Evolutionary conservation across 495 filamentous ascomycete genomes (phyloP).

Genomic region (Cudoniella acicularis): DNA sequence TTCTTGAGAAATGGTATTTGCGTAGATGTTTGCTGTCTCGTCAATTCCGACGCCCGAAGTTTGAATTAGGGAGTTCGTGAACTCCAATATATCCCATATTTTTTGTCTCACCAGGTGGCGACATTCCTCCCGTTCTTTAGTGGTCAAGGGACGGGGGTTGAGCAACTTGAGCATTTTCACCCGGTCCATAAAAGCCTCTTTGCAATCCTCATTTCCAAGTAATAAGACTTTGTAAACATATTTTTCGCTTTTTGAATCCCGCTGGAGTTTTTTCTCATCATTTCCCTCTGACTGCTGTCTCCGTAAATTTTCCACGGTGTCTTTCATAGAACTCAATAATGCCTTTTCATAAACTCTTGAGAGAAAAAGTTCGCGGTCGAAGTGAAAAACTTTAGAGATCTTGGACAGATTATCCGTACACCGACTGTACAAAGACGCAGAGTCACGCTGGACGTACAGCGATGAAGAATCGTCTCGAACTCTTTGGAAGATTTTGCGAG

Average conservation of each 20-base stretch:
- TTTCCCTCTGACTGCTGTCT: background rate
- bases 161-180: slow-evolving; percentile 99
- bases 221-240: background rate
- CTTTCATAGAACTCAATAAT: slow-evolving; percentile 11
- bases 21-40: no score
- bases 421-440: slow-evolving; percentile 11
- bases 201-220: slow-evolving; percentile 1
- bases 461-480: slow-evolving; percentile 12
- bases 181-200: slow-evolving; percentile 64
- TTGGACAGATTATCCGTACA: slow-evolving; percentile 12
- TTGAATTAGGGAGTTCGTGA: no score
- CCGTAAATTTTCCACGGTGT: slow-evolving; percentile 3
- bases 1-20: no score
- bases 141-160: slow-evolving; percentile 88
- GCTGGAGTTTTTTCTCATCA: background rate
- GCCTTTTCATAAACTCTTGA: slow-evolving; percentile 9
- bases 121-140: slow-evolving; percentile 66
- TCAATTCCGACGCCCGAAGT: no score
- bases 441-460: slow-evolving; percentile 14
- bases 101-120: no score
- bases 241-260: background rate
- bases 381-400: slow-evolving; percentile 10
- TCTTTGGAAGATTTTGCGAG: slow-evolving; percentile 6
- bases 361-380: slow-evolving; percentile 15
- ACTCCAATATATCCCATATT: no score